These are phyloP conservation scores for Prunus armeniaca DNA, from an alignment of 306 rosid species.

Conservation along the genomic window DNA sequence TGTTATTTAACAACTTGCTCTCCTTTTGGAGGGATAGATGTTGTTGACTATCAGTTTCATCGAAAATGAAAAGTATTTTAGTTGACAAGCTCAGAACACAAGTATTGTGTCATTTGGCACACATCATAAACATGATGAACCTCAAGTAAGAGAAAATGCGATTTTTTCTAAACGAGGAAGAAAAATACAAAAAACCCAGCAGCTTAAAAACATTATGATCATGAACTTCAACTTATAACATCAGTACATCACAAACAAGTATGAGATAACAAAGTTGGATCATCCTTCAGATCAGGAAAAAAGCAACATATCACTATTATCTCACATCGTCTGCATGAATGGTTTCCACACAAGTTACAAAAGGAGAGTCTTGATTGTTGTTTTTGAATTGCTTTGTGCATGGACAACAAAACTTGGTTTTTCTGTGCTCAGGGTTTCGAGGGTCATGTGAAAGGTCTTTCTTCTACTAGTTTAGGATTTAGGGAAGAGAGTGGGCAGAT, in stretches of 20 bases:
- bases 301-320: not conserved
- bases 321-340: not conserved
- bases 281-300: not conserved
- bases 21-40: not conserved
- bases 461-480: not conserved
- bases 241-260: not conserved
- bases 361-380: not conserved
- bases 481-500: not conserved
- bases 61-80: not conserved
- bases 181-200: not conserved
- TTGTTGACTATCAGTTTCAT: no score
- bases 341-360: not conserved
- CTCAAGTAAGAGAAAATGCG: not conserved
- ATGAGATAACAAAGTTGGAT: not conserved
- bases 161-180: not conserved
- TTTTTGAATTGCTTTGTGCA: not conserved
- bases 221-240: not conserved
- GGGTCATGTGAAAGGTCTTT: not conserved
- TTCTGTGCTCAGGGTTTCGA: not conserved
- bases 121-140: not conserved
- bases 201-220: not conserved
- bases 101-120: not conserved
- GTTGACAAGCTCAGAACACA: not conserved
- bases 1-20: not conserved
- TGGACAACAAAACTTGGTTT: not conserved